Base-by-base conservation (phyloP, 2,329 filamentous ascomycete species). In the Exophiala sp. region DNA sequence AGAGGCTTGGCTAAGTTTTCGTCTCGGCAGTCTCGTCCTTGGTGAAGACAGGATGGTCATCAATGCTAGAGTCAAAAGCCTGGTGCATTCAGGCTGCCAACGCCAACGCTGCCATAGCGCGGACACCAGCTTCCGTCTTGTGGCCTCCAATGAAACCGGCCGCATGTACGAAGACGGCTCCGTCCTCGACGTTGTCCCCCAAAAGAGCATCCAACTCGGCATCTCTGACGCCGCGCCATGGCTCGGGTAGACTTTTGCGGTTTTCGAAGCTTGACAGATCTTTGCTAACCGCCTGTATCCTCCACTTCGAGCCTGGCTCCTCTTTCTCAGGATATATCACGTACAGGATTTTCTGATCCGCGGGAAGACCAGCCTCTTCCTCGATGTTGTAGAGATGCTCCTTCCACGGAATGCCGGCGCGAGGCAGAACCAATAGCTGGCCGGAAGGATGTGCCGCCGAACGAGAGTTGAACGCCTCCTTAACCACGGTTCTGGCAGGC, bases 101-200 rank as follows among this genome's bases (percentile, higher is more conserved):
- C 42, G 68, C 66, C 49, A 66, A 64, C 35, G 64, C 60, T 45
- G 90, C 89, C 88, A 97, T 95, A 50, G 82, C 81, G 66, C 88
- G 78, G 21, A 82, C 90, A 23, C 93, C 93, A 55, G 95, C 88
- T 63, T 86, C 93, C 0, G 86, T 94, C 76, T 86, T 85, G 70
- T 96, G 94, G 2, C 93, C 93, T 14, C 93, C 93, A 64, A 97
- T 97, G 71, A 98, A 98, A 22, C 93, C 93, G 46, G 85, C 84
- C 2, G 90, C 90, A 66, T 98, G 93, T 23, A 96, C 86, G 66
- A 98, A 98, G 22, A 98, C 83, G 56, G 87, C 83, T 5, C 90
- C 72, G 37, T 66, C 66, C 48, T 70, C 64, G n/a, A 65, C 64
- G 53, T 69, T 68, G 2, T 62, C 61, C 2, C 67, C 67, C 47